Percentiles rank a stretch among this genome's conserved stretches.
Conservation (phyloP, 306 rosid species). For the Luffa acutangula region DNA sequence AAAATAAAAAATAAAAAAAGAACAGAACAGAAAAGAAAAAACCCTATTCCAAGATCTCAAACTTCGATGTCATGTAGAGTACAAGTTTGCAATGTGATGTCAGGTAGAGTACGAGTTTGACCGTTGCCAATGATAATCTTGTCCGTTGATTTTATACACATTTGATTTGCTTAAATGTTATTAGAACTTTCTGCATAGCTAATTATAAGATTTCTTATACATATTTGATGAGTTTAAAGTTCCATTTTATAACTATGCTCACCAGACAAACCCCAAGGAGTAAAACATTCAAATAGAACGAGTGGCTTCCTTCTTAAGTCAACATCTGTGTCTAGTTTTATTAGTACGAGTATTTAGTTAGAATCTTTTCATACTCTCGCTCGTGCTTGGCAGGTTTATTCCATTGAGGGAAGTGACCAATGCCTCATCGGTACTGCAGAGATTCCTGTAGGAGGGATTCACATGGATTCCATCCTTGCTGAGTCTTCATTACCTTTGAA, state of each 20-base stretch:
- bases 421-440: conserved; percentile 99
- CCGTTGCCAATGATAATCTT: background rate
- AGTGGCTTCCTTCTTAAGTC: background rate
- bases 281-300: background rate
- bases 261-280: background rate
- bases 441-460: conserved; percentile 97
- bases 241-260: background rate
- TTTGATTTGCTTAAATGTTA: background rate
- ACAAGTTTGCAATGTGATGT: background rate
- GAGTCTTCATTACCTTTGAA: conserved; percentile 70
- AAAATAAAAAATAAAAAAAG: too few species aligned
- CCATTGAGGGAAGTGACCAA: conserved; percentile 78
- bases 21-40: too few species aligned
- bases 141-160: background rate
- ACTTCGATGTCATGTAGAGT: background rate
- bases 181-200: background rate
- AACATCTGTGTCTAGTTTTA: background rate
- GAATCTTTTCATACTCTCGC: conserved; percentile 19
- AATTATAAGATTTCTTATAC: background rate
- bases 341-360: background rate
- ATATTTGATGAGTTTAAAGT: background rate
- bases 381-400: conserved; percentile 57
- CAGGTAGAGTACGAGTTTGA: too few species aligned
- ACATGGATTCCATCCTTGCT: conserved; percentile 86
- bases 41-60: background rate